Conservation (phyloP, 2,329 filamentous ascomycete genomes). For the Penicillium expansum region DNA sequence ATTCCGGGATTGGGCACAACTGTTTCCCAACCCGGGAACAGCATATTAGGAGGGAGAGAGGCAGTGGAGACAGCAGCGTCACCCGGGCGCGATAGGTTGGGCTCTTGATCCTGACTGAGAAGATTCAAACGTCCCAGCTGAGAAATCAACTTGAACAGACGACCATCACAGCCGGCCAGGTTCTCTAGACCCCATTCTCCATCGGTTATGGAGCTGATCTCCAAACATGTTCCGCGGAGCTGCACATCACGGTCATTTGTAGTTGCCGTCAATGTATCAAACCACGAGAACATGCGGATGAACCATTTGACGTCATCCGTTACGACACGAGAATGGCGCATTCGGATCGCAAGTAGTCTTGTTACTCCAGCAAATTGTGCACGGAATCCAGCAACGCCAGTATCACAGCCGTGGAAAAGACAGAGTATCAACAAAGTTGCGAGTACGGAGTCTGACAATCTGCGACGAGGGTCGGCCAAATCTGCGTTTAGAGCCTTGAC, state of each 20-base stretch:
- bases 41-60: conserved; percentile 36
- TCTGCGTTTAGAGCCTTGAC: conserved; percentile 81
- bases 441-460: conserved; percentile 80
- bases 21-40: conserved; percentile 26
- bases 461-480: conserved; percentile 70
- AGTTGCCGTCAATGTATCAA: conserved; percentile 86
- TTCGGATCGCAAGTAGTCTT: conserved; percentile 77
- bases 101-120: conserved; percentile 65
- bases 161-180: conserved; percentile 79
- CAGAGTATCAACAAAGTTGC: conserved; percentile 85
- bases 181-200: conserved; percentile 78
- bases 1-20: conserved; percentile 28
- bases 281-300: conserved; percentile 89
- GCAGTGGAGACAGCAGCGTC: conserved; percentile 27
- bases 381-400: conserved; percentile 87
- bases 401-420: conserved; percentile 91
- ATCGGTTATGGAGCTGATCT: conserved; percentile 62
- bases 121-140: conserved; percentile 81
- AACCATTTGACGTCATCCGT: conserved; percentile 76
- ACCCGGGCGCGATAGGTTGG: conserved; percentile 25
- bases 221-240: conserved; percentile 61
- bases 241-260: conserved; percentile 90
- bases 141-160: conserved; percentile 81
- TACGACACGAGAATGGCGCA: conserved; percentile 57
- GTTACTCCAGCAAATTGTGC: conserved; percentile 91